Evolutionary conservation across 106 monocot genomes (phyloP), one percentile per base, ranked within the genome.

Genomic region (Posidonia australis): DNA sequence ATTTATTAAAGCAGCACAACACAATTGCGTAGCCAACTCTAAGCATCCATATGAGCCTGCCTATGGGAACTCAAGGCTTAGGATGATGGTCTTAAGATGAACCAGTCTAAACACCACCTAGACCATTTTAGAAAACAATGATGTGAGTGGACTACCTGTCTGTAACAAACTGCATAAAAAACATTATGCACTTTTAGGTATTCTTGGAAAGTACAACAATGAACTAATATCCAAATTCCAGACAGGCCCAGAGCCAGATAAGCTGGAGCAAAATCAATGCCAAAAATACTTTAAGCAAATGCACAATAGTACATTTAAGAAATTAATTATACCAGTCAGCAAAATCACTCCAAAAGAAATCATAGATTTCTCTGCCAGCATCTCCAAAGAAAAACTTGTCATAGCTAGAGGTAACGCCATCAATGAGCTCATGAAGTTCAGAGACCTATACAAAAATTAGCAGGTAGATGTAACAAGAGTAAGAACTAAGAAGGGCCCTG

Each of bases 331-430:
- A 63, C 63, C 63, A 63, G 23, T 63, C 63, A 83, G 90, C 96
- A 81, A 96, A 96, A 69, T 87, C 86, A 60, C 78, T 84, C 96
- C 96, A 96, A 64, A 96, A 96, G 57, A 90, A 96, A 80, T 87
- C 84, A 76, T 96, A 96, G 49, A 89, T 78, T 74, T 84, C 96
- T 79, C 96, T 86, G 71, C 82, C 96, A 75, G 90, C 96, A 78
- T 96, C 96, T 44, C 84, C 82, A 64, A 90, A 96, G 77, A 87
- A 96, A 54, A 90, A 90, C 59, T 90, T 96, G 43, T 96, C 96
- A 68, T 90, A 90, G 75, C 84, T 96, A 46, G 72, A 70, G 47
- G 86, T 90, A 41, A 87, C 90, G 72, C 23, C 69, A 58, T 90
- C 96, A 82, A 96, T 90, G 42, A 96, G 90, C 67, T 82, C 68